A percentile compares a stretch with the other conserved stretches of the same genome.
phyloP scores from a whole-genome alignment of 768 basidiomycete genomes.

The Termitomyces sp. region DNA sequence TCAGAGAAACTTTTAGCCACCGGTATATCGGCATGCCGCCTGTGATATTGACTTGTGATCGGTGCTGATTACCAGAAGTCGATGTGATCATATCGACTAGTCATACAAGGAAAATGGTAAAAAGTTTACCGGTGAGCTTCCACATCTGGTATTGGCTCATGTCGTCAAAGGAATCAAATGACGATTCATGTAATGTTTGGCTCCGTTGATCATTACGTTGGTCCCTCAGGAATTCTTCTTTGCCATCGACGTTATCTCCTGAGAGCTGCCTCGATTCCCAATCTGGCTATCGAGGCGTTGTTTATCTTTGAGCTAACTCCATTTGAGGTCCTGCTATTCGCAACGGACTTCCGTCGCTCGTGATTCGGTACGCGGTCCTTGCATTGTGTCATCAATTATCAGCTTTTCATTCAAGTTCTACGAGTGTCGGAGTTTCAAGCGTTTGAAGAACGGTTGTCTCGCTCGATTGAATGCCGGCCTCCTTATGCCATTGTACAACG shows the following conservation, averaged over 20 bases:
- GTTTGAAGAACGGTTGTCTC: not conserved
- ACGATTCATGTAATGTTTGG: not conserved
- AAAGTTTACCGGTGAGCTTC: not conserved
- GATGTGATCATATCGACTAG: not conserved
- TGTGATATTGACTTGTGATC: not conserved
- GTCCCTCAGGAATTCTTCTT: not conserved
- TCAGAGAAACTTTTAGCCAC: not conserved
- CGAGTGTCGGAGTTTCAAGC: not conserved
- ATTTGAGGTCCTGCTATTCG: not conserved
- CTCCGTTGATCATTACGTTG: not conserved
- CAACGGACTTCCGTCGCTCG: no score
- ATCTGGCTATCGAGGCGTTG: not conserved
- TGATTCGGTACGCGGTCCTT: not conserved
- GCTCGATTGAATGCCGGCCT: not conserved
- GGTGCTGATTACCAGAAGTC: not conserved
- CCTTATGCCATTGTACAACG: no score
- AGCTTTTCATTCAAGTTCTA: not conserved
- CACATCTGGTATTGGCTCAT: not conserved
- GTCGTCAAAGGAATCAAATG: not conserved
- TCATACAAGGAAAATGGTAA: not conserved
- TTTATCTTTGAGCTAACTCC: not conserved
- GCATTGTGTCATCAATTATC: not conserved
- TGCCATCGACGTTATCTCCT: not conserved
- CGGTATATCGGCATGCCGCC: no score
- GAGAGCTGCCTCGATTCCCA: not conserved